phyloP scores from a whole-genome alignment of 78 protist genomes.

The Chrysochromulina parva region DNA sequence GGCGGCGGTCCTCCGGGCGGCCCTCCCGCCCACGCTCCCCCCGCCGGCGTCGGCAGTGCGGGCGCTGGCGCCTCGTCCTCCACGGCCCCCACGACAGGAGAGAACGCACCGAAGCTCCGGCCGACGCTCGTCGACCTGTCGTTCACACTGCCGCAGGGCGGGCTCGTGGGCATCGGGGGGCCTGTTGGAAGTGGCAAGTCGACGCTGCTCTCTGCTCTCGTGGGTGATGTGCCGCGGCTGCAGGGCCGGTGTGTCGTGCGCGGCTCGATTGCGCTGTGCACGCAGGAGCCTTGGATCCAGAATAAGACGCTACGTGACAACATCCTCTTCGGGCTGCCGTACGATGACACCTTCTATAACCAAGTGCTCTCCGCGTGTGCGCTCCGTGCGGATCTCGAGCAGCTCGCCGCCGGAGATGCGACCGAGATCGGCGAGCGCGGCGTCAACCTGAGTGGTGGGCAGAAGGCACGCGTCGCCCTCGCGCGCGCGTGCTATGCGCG shows the following conservation, averaged over 20 bases:
- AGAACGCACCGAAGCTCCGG: not conserved
- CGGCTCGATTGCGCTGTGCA: constrained; percentile 67
- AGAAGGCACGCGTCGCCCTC: constrained; percentile 92
- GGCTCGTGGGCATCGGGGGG: not conserved
- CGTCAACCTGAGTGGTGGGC: constrained; percentile 95
- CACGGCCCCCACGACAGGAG: no score
- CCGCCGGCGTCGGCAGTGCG: not conserved
- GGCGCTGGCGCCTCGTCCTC: not conserved
- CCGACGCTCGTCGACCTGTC: not conserved
- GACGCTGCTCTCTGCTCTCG: constrained; percentile 65
- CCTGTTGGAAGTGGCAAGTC: constrained; percentile 71
- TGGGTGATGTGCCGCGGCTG: constrained; percentile 72
- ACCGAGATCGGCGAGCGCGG: constrained; percentile 97
- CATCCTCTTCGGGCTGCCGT: constrained; percentile 85
- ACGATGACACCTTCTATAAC: not conserved
- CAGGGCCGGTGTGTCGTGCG: constrained; percentile 51
- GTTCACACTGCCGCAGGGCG: not conserved
- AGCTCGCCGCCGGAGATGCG: constrained; percentile 54
- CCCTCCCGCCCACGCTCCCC: not conserved
- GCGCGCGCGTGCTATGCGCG: constrained; percentile 86
- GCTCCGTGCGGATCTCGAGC: constrained; percentile 71
- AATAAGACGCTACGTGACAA: constrained; percentile 90
- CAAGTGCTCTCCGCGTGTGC: constrained; percentile 56
- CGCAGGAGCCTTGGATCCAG: constrained; percentile 93
- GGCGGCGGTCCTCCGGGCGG: not conserved